A percentile compares a stretch with the other conserved stretches of the same genome.
Evolutionary conservation across 306 rosid genomes (phyloP).

Genomic region (Parietaria judaica): DNA sequence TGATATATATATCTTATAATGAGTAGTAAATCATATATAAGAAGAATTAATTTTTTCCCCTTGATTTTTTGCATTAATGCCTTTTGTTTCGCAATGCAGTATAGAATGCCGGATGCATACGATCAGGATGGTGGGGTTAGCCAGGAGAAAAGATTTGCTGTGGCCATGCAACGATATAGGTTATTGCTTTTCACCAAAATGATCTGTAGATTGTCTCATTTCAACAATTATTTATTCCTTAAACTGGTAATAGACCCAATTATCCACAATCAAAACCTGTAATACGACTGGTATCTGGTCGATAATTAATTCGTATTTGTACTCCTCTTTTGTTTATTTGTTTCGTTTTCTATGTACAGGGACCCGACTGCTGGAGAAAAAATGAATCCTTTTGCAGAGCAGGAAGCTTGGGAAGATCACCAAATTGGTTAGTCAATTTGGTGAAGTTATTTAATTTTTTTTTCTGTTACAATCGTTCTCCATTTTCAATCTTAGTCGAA

Average conservation of each 20-base stretch:
- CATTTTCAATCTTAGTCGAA: conserved; percentile 6
- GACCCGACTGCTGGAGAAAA: conserved; percentile 66
- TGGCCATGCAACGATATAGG: conserved; percentile 65
- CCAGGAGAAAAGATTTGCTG: conserved; percentile 88
- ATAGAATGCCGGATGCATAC: conserved; percentile 91
- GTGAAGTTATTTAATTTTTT: not conserved
- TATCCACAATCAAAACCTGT: too few relatives aligned
- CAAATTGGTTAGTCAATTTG: conserved; percentile 54
- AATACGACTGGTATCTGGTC: too few relatives aligned
- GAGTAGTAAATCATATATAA: too few relatives aligned
- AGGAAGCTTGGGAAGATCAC: conserved; percentile 98
- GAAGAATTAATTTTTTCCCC: too few relatives aligned
- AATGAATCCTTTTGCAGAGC: conserved; percentile 88
- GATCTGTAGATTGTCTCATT: conserved; percentile 17
- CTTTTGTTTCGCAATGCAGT: too few relatives aligned
- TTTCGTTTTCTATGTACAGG: conserved; percentile 29
- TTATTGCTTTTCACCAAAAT: conserved; percentile 8
- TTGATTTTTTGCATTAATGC: too few relatives aligned
- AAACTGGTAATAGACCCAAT: too few relatives aligned
- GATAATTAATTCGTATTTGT: too few relatives aligned
- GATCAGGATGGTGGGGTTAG: conserved; percentile 74
- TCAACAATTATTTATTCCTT: too few relatives aligned
- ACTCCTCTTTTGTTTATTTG: too few relatives aligned
- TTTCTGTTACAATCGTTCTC: not conserved
- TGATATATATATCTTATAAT: too few relatives aligned